Percentiles rank a stretch among this genome's conserved stretches.
Evolutionary conservation across 129 eudicot species (phyloP).

Genomic region (Pittosporum tobira): DNA sequence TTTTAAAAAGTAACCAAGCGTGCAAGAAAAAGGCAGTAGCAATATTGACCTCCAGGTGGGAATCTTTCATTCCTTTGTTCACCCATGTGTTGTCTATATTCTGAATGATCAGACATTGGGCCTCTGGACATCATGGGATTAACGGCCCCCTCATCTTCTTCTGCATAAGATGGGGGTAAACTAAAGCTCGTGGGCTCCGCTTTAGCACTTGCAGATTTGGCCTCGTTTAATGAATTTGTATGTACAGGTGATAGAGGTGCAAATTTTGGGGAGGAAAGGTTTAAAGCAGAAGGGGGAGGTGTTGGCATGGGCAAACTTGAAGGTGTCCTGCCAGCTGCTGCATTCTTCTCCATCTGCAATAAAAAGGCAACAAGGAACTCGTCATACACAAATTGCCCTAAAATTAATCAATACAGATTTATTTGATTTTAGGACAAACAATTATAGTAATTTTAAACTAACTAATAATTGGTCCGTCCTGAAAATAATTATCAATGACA

Average conservation of each 20-base stretch:
- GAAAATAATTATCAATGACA: too few species aligned
- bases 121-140: conserved; percentile 38
- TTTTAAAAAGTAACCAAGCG: not conserved
- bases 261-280: conserved; percentile 73
- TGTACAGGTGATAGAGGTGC: conserved; percentile 83
- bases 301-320: conserved; percentile 88
- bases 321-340: conserved; percentile 99
- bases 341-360: conserved; percentile 93
- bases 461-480: too few species aligned
- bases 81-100: conserved; percentile 31
- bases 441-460: too few species aligned
- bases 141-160: conserved; percentile 40
- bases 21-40: not conserved
- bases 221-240: conserved; percentile 53
- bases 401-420: too few species aligned
- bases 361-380: not conserved
- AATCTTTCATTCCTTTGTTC: conserved; percentile 65
- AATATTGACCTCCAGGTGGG: conserved; percentile 62
- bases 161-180: conserved; percentile 75
- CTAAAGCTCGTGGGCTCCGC: conserved; percentile 67
- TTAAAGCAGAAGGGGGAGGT: conserved; percentile 81
- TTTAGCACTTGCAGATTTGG: conserved; percentile 37
- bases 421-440: too few species aligned
- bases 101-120: conserved; percentile 35
- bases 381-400: not conserved